A percentile compares a stretch with the other conserved stretches of the same genome.
phyloP scores from a whole-genome alignment of 345 rosid genomes.

The Pelargonium nanum region DNA sequence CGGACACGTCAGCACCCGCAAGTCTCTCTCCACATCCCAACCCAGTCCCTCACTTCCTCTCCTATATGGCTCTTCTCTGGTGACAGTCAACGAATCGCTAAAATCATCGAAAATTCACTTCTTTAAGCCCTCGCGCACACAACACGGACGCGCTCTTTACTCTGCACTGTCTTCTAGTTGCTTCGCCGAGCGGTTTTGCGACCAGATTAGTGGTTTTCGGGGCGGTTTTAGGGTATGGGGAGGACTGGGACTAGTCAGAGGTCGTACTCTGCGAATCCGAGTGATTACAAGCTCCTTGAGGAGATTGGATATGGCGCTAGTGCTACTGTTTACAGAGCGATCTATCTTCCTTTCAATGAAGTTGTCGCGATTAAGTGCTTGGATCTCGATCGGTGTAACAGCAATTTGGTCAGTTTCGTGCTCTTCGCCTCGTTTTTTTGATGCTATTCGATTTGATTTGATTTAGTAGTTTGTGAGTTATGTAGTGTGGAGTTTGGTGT shows the following conservation, averaged over 20 bases:
- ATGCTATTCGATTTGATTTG: not conserved
- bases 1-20: no score
- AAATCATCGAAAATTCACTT: no score
- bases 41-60: no score
- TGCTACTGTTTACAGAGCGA: slow-evolving; percentile 86
- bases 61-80: no score
- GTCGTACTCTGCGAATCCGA: slow-evolving; percentile 48
- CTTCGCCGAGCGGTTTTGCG: not conserved
- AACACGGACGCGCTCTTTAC: no score
- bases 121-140: no score
- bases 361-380: slow-evolving; percentile 85
- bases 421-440: not conserved
- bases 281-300: slow-evolving; percentile 73
- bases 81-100: no score
- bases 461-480: not conserved
- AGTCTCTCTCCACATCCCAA: no score
- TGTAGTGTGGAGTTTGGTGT: no score
- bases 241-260: slow-evolving; percentile 33
- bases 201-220: slow-evolving; percentile 10
- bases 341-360: slow-evolving; percentile 72
- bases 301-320: slow-evolving; percentile 95
- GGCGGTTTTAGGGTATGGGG: slow-evolving; percentile 24
- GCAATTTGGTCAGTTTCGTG: slow-evolving; percentile 65
- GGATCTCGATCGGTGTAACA: slow-evolving; percentile 99
- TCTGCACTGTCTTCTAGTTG: no score